phyloP scores from a whole-genome alignment of 2,329 filamentous ascomycete species.

The Bipolaris zeicola region DNA sequence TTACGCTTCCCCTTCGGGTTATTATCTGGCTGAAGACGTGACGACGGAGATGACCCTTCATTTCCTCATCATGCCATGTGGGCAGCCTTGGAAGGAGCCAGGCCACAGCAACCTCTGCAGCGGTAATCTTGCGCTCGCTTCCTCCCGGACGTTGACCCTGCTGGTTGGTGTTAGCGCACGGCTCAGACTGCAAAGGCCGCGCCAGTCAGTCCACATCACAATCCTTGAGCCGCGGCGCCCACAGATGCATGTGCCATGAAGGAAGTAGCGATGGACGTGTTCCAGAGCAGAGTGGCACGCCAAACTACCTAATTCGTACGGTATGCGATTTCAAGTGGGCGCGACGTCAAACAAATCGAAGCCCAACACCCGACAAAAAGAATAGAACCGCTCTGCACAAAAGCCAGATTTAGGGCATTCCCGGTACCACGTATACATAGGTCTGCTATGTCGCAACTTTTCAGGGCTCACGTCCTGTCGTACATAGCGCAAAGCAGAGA shows the following conservation, averaged over 20 bases:
- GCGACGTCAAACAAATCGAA: neutral
- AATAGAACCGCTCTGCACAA: slow-evolving; percentile 1
- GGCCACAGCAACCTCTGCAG: slow-evolving; percentile 34
- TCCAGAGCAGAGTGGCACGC: slow-evolving; percentile 25
- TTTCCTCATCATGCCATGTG: slow-evolving; percentile 43
- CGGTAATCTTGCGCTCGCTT: slow-evolving; percentile 47
- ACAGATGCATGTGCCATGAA: slow-evolving; percentile 25
- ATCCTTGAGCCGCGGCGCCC: slow-evolving; percentile 30
- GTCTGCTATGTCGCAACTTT: neutral
- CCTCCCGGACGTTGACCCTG: slow-evolving; percentile 49
- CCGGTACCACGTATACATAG: slow-evolving; percentile 1
- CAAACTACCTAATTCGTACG: slow-evolving; percentile 8
- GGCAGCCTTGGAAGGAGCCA: slow-evolving; percentile 33
- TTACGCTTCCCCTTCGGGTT: slow-evolving; percentile 39
- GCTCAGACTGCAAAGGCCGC: slow-evolving; percentile 31
- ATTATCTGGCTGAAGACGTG: slow-evolving; percentile 39
- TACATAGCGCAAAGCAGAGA: slow-evolving; percentile 3
- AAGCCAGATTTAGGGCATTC: neutral
- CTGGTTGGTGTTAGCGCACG: slow-evolving; percentile 39
- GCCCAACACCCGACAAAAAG: slow-evolving; percentile 5
- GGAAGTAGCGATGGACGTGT: slow-evolving; percentile 24
- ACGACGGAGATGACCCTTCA: slow-evolving; percentile 45
- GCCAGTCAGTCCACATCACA: slow-evolving; percentile 25
- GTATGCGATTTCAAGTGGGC: slow-evolving; percentile 9
- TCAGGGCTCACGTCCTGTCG: neutral